Conservation (phyloP, 345 rosid species). For the Physaria fendleri region DNA sequence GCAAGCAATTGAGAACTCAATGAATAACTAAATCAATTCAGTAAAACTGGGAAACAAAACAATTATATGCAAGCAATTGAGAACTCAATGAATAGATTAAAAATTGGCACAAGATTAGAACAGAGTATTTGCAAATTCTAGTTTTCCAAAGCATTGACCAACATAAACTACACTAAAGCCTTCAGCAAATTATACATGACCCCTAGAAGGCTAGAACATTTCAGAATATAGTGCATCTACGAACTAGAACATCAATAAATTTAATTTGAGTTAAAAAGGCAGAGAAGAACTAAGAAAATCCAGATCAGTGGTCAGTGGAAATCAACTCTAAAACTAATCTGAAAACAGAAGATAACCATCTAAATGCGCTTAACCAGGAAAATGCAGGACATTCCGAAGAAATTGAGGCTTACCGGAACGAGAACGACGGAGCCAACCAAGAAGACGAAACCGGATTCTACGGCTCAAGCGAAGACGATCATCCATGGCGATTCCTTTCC, state of each 20-base stretch:
- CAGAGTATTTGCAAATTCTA: neutral
- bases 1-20: neutral
- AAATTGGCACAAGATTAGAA: neutral
- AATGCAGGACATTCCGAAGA: neutral
- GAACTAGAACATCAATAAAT: neutral
- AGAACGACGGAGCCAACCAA: constrained; percentile 68
- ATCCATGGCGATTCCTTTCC: constrained; percentile 16
- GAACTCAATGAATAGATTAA: neutral
- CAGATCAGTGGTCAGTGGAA: neutral
- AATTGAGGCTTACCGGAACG: constrained; percentile 43
- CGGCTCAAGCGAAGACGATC: constrained; percentile 46
- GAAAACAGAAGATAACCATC: neutral
- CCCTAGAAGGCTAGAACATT: neutral
- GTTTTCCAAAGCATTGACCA: neutral
- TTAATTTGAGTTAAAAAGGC: neutral
- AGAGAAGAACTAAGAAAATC: neutral
- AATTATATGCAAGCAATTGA: neutral
- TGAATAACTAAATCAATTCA: no score
- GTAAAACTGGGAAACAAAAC: neutral
- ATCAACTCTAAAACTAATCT: neutral
- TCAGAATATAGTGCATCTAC: neutral
- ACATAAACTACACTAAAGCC: neutral
- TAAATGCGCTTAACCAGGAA: no score
- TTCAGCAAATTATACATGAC: neutral
- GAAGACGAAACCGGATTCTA: constrained; percentile 50